Percentiles rank a stretch among this genome's conserved stretches.
phyloP scores from a whole-genome alignment of 2,329 filamentous ascomycete species.

The Cladosporium oxysporum region DNA sequence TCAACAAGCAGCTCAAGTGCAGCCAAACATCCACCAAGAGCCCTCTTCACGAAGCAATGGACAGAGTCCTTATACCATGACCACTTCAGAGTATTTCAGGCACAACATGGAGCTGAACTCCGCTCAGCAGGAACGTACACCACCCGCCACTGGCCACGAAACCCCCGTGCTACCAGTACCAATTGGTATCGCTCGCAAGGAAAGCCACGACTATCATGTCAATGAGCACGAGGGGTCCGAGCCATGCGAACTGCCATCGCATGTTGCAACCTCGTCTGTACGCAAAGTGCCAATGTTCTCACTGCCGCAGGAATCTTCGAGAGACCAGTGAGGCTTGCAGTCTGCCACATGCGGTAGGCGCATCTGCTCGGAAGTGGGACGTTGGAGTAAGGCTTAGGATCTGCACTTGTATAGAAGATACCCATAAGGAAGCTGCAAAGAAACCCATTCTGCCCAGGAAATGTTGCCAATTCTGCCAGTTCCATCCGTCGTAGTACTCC shows the following conservation, averaged over 20 bases:
- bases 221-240: background rate
- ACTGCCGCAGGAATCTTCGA: slow-evolving; percentile 44
- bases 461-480: background rate
- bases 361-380: background rate
- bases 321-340: slow-evolving; percentile 33
- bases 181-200: background rate
- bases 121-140: background rate
- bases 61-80: background rate
- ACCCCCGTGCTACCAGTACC: slow-evolving; percentile 28
- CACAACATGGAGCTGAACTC: background rate
- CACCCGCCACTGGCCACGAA: slow-evolving; percentile 2
- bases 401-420: background rate
- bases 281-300: slow-evolving; percentile 47
- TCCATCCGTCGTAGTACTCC: background rate
- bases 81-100: background rate
- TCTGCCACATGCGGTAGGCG: background rate
- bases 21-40: background rate
- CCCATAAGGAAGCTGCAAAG: background rate
- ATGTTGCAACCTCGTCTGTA: slow-evolving; percentile 29
- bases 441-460: background rate
- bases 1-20: background rate
- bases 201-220: slow-evolving; percentile 10
- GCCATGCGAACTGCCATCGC: slow-evolving; percentile 30
- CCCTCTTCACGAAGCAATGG: background rate
- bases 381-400: background rate